phyloP scores from a whole-genome alignment of 805 yeast genomes.

The Wickerhamiella lipophila region DNA sequence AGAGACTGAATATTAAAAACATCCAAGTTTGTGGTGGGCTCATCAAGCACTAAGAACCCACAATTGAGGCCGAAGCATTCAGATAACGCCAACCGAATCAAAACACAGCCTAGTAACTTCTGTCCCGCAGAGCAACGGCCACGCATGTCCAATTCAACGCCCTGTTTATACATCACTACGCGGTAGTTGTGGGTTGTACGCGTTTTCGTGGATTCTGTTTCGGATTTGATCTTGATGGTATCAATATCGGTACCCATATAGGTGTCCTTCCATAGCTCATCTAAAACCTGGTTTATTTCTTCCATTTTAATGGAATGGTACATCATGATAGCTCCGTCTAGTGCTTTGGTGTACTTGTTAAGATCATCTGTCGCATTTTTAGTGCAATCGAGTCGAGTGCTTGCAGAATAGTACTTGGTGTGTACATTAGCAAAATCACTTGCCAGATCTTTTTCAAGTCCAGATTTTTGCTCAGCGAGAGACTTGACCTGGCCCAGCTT shows the following conservation, averaged over 20 bases:
- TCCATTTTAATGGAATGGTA: slow-evolving; percentile 85
- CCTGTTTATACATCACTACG: slow-evolving; percentile 89
- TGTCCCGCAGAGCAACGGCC: slow-evolving; percentile 98
- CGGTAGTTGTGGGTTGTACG: slow-evolving; percentile 71
- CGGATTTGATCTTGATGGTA: slow-evolving; percentile 73
- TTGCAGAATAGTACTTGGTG: slow-evolving; percentile 48
- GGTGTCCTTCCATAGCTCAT: slow-evolving; percentile 87
- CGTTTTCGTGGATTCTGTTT: slow-evolving; percentile 42
- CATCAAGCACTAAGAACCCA: slow-evolving; percentile 93
- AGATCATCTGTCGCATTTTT: slow-evolving; percentile 69
- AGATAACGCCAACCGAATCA: slow-evolving; percentile 81
- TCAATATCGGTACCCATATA: slow-evolving; percentile 94
- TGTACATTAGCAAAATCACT: slow-evolving; percentile 64
- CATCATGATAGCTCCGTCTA: slow-evolving; percentile 87
- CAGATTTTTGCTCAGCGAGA: slow-evolving; percentile 53
- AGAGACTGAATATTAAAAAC: slow-evolving; percentile 76
- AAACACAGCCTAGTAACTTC: slow-evolving; percentile 81
- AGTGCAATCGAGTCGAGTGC: slow-evolving; percentile 65
- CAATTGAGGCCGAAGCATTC: slow-evolving; percentile 92
- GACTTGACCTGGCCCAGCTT: slow-evolving; percentile 79
- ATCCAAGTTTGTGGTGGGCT: slow-evolving; percentile 94
- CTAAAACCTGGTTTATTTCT: slow-evolving; percentile 75
- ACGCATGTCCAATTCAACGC: slow-evolving; percentile 89
- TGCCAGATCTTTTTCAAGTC: slow-evolving; percentile 44
- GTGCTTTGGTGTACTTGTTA: slow-evolving; percentile 65